Conservation (phyloP, 1,284 basidiomycete genomes). For the Fomitopsis schrenkii region DNA sequence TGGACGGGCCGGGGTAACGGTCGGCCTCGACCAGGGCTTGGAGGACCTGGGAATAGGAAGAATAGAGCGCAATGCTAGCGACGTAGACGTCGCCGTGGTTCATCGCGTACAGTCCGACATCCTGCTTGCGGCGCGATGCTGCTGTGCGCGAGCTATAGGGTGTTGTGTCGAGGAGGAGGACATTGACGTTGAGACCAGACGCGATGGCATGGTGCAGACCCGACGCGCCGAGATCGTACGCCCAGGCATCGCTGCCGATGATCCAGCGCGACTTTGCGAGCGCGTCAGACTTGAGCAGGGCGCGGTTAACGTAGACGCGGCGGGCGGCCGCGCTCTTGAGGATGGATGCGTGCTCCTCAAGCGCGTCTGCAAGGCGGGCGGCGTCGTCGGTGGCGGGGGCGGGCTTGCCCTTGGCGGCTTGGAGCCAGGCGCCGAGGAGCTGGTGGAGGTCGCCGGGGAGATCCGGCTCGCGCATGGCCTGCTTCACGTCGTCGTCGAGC, state of each 20-base stretch:
- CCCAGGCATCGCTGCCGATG: conserved; percentile 96
- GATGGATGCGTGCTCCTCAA: not conserved
- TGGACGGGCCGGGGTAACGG: conserved; percentile 83
- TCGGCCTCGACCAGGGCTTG: conserved; percentile 94
- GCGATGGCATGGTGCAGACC: conserved; percentile 94
- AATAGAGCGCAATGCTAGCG: conserved; percentile 92
- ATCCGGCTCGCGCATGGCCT: conserved; percentile 46
- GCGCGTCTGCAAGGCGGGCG: not conserved
- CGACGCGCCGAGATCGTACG: conserved; percentile 94
- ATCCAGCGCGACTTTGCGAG: conserved; percentile 79
- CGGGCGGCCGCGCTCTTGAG: conserved; percentile 43
- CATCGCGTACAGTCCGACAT: conserved; percentile 96
- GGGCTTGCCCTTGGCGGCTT: conserved; percentile 67
- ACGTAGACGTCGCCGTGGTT: conserved; percentile 98
- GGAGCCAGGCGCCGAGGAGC: conserved; percentile 68
- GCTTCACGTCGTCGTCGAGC: conserved; percentile 60
- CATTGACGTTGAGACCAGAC: conserved; percentile 89
- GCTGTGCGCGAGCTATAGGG: conserved; percentile 77
- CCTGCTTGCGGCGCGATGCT: conserved; percentile 80
- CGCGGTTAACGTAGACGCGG: conserved; percentile 54
- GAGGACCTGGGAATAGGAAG: conserved; percentile 93
- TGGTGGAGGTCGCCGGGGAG: conserved; percentile 62
- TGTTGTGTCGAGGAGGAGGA: conserved; percentile 92
- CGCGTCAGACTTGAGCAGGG: conserved; percentile 50
- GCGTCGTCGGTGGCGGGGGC: conserved; percentile 46